phyloP scores from a whole-genome alignment of 2,329 filamentous ascomycete genomes.

The Sclerotiophoma versabilis region DNA sequence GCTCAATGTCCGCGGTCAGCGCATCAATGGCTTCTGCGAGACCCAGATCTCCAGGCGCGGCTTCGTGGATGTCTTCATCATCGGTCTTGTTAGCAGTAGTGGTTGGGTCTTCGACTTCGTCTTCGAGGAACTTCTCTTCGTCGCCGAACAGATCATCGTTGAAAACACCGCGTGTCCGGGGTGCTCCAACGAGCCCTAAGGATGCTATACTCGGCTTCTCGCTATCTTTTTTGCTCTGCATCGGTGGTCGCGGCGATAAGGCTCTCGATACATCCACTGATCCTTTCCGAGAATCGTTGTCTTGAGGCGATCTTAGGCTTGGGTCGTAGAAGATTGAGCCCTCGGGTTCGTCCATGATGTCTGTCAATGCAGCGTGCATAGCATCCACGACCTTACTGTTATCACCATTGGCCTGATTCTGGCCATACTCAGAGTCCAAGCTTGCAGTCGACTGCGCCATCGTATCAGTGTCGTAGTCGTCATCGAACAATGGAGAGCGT shows the following conservation, averaged over 20 bases:
- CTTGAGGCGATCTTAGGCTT: slow-evolving; percentile 61
- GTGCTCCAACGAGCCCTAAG: slow-evolving; percentile 85
- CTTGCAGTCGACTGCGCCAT: slow-evolving; percentile 81
- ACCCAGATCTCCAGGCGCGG: slow-evolving; percentile 91
- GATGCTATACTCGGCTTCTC: slow-evolving; percentile 89
- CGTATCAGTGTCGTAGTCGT: slow-evolving; percentile 77
- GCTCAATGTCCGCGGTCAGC: slow-evolving; percentile 89
- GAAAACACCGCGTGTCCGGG: slow-evolving; percentile 90
- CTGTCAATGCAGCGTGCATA: slow-evolving; percentile 89
- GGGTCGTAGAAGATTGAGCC: slow-evolving; percentile 71
- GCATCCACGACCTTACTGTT: slow-evolving; percentile 86
- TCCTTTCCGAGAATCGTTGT: slow-evolving; percentile 67
- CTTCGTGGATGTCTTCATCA: slow-evolving; percentile 87
- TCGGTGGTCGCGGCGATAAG: slow-evolving; percentile 48
- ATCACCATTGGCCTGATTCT: slow-evolving; percentile 58
- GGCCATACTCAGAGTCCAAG: slow-evolving; percentile 69
- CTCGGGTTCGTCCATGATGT: slow-evolving; percentile 82
- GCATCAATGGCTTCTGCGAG: slow-evolving; percentile 90
- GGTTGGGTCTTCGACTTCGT: slow-evolving; percentile 79
- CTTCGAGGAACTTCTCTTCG: slow-evolving; percentile 83
- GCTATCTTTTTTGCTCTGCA: slow-evolving; percentile 50
- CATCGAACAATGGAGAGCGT: slow-evolving; percentile 74
- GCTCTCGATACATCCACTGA: slow-evolving; percentile 65
- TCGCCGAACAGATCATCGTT: slow-evolving; percentile 92
- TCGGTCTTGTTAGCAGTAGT: slow-evolving; percentile 64